Percentiles rank a stretch among this genome's conserved stretches.
Evolutionary conservation across 305 asterid genomes (phyloP).

Genomic region (Ilex paraguariensis): DNA sequence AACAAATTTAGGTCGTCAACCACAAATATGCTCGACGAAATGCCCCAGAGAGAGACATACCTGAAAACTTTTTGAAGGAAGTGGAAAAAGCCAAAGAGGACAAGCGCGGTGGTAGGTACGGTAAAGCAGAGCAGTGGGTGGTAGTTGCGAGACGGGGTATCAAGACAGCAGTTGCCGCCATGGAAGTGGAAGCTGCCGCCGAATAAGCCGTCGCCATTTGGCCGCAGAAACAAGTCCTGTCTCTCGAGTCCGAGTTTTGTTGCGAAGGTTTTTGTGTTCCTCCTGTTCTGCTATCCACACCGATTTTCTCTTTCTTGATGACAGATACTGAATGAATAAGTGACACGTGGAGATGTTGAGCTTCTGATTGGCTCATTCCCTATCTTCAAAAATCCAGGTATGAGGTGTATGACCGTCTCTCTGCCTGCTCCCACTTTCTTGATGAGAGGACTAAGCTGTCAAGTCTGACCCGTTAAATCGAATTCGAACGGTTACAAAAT

Average conservation of each 20-base stretch:
- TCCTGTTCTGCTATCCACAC: constrained; percentile 37
- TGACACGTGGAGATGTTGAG: constrained; percentile 47
- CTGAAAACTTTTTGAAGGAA: constrained; percentile 45
- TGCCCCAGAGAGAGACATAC: constrained; percentile 25
- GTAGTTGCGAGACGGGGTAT: constrained; percentile 46
- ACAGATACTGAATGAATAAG: constrained; percentile 24
- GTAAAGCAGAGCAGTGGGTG: constrained; percentile 43
- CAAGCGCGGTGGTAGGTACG: constrained; percentile 50
- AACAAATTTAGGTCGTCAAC: background rate
- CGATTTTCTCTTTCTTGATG: constrained; percentile 14
- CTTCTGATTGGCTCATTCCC: constrained; percentile 50
- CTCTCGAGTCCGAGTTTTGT: background rate
- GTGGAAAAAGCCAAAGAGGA: constrained; percentile 24
- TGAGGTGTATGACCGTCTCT: no score
- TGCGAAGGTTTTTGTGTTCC: constrained; percentile 20
- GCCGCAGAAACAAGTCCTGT: no score
- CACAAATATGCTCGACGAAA: background rate
- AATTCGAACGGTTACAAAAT: no score
- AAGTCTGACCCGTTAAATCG: no score
- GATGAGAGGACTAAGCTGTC: no score
- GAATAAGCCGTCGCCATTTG: constrained; percentile 45
- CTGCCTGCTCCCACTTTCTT: no score
- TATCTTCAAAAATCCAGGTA: constrained; percentile 33
- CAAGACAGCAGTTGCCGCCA: constrained; percentile 84
- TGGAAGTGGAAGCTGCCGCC: constrained; percentile 69